These are phyloP conservation scores for Trifolium dubium DNA, from an alignment of 306 rosid genomes.

Conservation along the genomic window DNA sequence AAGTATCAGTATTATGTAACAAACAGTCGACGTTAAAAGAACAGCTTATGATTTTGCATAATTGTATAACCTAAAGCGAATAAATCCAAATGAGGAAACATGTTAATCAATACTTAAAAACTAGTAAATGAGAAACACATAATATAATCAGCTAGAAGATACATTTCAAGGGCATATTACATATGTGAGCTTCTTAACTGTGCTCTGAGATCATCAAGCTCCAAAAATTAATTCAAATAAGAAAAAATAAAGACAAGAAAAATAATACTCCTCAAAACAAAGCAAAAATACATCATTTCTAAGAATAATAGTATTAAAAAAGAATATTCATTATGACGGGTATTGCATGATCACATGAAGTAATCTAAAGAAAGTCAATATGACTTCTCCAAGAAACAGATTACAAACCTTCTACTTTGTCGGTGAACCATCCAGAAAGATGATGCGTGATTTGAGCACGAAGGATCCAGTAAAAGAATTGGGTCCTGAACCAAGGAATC, in stretches of 20 bases:
- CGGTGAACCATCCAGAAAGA: slow-evolving; percentile 91
- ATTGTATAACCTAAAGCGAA: not conserved
- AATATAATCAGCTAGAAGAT: not conserved
- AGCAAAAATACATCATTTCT: slow-evolving; percentile 11
- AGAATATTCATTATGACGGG: not conserved
- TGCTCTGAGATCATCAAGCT: not conserved
- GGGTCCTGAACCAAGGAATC: slow-evolving; percentile 65
- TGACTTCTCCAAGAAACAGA: not conserved
- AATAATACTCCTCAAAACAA: slow-evolving; percentile 8
- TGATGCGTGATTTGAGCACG: slow-evolving; percentile 67
- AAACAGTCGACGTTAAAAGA: not conserved
- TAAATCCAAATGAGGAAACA: slow-evolving; percentile 18
- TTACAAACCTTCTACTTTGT: slow-evolving; percentile 78
- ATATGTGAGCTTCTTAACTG: not conserved
- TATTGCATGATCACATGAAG: not conserved
- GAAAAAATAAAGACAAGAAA: slow-evolving; percentile 11
- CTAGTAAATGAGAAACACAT: not conserved
- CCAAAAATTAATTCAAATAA: not conserved
- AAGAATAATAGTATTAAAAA: slow-evolving; percentile 17
- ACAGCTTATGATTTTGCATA: slow-evolving; percentile 8
- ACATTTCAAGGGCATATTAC: slow-evolving; percentile 7
- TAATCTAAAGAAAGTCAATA: slow-evolving; percentile 19
- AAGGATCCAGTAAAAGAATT: slow-evolving; percentile 76
- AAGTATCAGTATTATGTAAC: not conserved
- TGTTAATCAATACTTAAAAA: not conserved